A percentile compares a stretch with the other conserved stretches of the same genome.
Evolutionary conservation across 768 basidiomycete species (phyloP).

Genomic region (Omphalotus guepiniiformis): DNA sequence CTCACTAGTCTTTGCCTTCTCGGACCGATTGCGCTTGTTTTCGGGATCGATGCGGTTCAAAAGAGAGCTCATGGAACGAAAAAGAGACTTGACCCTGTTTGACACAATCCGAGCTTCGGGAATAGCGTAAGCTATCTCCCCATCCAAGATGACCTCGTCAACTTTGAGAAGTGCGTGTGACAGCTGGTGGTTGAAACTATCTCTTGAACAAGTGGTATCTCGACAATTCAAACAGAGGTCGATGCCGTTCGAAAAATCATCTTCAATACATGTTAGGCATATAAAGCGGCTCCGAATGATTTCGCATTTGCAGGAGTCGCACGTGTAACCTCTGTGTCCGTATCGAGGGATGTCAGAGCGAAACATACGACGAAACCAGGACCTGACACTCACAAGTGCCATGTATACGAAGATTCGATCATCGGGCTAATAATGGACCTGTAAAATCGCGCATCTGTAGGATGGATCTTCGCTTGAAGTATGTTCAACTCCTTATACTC

Average conservation of each 20-base stretch:
- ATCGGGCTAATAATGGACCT: not conserved
- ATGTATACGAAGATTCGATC: not conserved
- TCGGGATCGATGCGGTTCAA: too few relatives aligned
- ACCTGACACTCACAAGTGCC: not conserved
- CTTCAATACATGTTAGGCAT: constrained; percentile 7
- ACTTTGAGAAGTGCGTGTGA: constrained; percentile 2
- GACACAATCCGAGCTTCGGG: not conserved
- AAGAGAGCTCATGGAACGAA: not conserved
- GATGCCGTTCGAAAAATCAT: constrained; percentile 3
- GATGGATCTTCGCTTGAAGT: not conserved
- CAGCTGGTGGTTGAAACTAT: not conserved
- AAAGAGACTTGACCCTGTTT: not conserved
- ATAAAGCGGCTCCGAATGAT: constrained; percentile 4
- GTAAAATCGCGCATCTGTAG: not conserved
- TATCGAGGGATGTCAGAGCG: not conserved
- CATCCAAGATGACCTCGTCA: not conserved
- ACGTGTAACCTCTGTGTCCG: not conserved
- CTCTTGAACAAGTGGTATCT: not conserved
- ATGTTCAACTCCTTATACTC: not conserved
- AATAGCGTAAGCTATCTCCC: not conserved
- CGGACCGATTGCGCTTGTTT: not conserved
- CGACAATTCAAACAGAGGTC: constrained; percentile 10
- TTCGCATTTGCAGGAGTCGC: constrained; percentile 4
- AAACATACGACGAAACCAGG: not conserved
- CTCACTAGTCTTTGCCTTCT: not conserved